These are phyloP conservation scores for Phytophthora pini DNA, from an alignment of 352 stramenopile species.

Conservation along the genomic window DNA sequence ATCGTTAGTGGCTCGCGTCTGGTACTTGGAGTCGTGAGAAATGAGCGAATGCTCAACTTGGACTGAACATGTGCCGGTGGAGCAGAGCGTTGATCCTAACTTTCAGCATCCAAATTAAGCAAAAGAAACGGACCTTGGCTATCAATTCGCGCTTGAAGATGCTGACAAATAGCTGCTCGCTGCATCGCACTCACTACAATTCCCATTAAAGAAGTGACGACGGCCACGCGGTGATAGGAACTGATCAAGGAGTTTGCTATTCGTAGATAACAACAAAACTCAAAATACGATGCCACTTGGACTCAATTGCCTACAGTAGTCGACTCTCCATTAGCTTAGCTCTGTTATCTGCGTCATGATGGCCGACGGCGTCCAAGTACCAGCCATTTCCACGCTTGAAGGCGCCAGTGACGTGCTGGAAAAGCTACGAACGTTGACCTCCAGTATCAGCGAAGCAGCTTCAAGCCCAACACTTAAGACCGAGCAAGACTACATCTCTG, in stretches of 20 bases:
- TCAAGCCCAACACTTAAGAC: constrained; percentile 46
- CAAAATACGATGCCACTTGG: too few relatives aligned
- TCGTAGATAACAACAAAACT: background rate
- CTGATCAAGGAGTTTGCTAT: constrained; percentile 2
- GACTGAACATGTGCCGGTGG: constrained; percentile 11
- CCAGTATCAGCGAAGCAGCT: constrained; percentile 44
- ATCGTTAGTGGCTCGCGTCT: constrained; percentile 6
- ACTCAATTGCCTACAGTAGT: too few relatives aligned
- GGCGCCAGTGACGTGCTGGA: constrained; percentile 49
- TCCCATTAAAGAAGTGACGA: too few relatives aligned
- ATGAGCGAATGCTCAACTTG: constrained; percentile 8
- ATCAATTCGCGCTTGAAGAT: constrained; percentile 3
- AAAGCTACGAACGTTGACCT: constrained; percentile 44
- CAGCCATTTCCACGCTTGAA: constrained; percentile 48
- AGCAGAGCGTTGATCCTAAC: background rate
- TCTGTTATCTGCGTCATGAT: constrained; percentile 6
- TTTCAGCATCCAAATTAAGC: constrained; percentile 23
- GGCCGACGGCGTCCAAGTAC: constrained; percentile 3
- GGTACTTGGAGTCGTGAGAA: constrained; percentile 22
- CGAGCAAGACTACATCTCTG: constrained; percentile 62
- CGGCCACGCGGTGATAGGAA: background rate
- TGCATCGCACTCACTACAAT: background rate
- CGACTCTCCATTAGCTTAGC: too few relatives aligned
- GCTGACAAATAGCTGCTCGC: constrained; percentile 3
- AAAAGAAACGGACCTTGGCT: constrained; percentile 17